Evolutionary conservation across 164 flowering plant genomes (phyloP), one percentile per base, ranked within the genome.

Genomic region (Umbellularia californica): DNA sequence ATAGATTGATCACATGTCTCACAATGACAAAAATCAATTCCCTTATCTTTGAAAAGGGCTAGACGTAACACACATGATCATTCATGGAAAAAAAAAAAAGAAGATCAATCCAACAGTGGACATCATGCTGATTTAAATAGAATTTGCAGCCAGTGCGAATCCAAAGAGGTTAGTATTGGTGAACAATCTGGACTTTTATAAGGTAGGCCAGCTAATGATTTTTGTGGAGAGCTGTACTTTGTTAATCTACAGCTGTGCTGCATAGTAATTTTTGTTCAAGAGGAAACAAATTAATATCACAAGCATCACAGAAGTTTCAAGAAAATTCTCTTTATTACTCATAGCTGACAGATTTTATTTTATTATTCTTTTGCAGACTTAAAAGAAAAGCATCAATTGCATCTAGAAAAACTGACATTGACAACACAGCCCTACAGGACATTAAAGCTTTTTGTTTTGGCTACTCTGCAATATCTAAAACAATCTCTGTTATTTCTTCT

Each of bases 351-450:
- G 47, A 25, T 3, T 25, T 19, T 67, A 14, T 28, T 67, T 67
- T 67, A 33, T 28, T 67, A 2, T 33, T 17, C 6, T 70, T 71
- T 79, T 81, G 76, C 90, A 94, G 97, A 77, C 63, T 85, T 88
- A 63, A 83, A 72, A 22, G 77, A 80, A 70, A 85, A 75, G 82
- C 93, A 92, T 80, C 86, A 81, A 65, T 79, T 77, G 66, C 94
- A 92, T 69, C 79, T 94, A 25, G 91, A 90, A 77, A 86, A 83
- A 77, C 82, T 94, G 85, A 86, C 92, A 12, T 81, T 92, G 66
- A 81, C 83, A 58, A 69, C 85, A 62, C 89, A 92, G 74, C 97
- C 98, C 9, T 82, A 88, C 65, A 88, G 78, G 76, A 91, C 93
- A 72, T 76, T 87, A 58, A 94, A 87, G 84, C 75, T 84, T 74